A percentile compares a stretch with the other conserved stretches of the same genome.
Evolutionary conservation across 257 asterid genomes (phyloP).

Genomic region (Gynochthodes officinalis): DNA sequence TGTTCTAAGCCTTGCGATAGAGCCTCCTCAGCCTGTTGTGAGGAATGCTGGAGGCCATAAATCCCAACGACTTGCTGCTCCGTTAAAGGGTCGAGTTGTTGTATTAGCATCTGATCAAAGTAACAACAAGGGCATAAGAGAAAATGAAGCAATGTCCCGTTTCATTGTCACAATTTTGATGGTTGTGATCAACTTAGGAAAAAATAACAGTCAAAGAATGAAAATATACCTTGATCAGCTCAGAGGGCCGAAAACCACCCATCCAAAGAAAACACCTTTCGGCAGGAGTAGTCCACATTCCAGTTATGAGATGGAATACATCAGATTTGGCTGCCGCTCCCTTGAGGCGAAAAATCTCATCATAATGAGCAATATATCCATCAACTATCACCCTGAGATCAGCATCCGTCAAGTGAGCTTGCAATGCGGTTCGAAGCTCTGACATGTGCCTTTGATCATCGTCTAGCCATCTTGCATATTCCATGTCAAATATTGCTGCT

Average conservation of each 20-base stretch:
- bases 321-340: slow-evolving; percentile 83
- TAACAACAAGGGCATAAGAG: no score
- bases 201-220: background rate
- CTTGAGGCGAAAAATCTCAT: slow-evolving; percentile 67
- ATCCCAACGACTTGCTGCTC: slow-evolving; percentile 92
- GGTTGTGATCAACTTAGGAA: no score
- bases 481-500: slow-evolving; percentile 89
- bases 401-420: slow-evolving; percentile 64
- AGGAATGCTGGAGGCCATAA: slow-evolving; percentile 79
- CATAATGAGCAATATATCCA: slow-evolving; percentile 70
- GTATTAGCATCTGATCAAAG: slow-evolving; percentile 54
- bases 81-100: slow-evolving; percentile 78
- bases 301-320: slow-evolving; percentile 76
- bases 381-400: slow-evolving; percentile 73
- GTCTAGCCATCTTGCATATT: slow-evolving; percentile 87
- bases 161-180: no score
- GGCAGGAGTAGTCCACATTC: slow-evolving; percentile 85
- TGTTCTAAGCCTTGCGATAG: slow-evolving; percentile 91
- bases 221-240: slow-evolving; percentile 63
- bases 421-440: slow-evolving; percentile 80
- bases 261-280: slow-evolving; percentile 96
- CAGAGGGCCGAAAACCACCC: slow-evolving; percentile 94
- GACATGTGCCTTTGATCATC: slow-evolving; percentile 78
- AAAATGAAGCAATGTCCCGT: no score
- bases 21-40: slow-evolving; percentile 94